These are phyloP conservation scores for Cryphonectria nitschkei DNA, from an alignment of 2,329 filamentous ascomycete species.

Conservation along the genomic window DNA sequence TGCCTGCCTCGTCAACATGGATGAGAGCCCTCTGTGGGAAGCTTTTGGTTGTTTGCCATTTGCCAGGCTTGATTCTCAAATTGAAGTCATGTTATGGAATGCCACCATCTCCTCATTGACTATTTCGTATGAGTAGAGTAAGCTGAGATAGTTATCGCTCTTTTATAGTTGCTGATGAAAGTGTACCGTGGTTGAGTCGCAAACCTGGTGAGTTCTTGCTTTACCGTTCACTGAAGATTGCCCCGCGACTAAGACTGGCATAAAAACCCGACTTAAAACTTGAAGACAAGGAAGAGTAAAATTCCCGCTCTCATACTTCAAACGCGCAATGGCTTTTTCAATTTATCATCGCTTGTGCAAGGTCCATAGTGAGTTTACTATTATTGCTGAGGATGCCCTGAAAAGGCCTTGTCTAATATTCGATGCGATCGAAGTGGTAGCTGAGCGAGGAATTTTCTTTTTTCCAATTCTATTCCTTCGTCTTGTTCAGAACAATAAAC, in stretches of 20 bases:
- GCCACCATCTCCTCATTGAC: neutral
- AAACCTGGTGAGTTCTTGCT: neutral
- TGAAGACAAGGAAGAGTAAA: neutral
- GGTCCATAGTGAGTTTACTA: too few relatives aligned
- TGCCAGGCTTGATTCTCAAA: neutral
- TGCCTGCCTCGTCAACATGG: neutral
- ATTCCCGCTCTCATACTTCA: too few relatives aligned
- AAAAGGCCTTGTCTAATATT: neutral
- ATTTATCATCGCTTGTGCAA: too few relatives aligned
- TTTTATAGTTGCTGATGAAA: neutral
- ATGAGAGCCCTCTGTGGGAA: neutral
- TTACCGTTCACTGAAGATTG: neutral
- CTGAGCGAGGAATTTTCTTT: conserved; percentile 26
- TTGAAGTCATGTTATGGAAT: neutral
- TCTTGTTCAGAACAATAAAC: neutral
- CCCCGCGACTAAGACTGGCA: neutral
- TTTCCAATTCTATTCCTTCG: neutral
- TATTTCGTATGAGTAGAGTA: neutral
- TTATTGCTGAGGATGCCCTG: neutral
- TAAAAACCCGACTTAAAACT: neutral
- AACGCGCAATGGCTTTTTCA: too few relatives aligned
- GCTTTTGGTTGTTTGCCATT: neutral
- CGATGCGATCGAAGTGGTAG: conserved; percentile 19
- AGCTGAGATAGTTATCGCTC: neutral
- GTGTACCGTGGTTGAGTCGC: neutral